Percentiles rank a stretch among this genome's conserved stretches.
phyloP scores from a whole-genome alignment of 2,329 filamentous ascomycete species.

The Colletotrichum horii region DNA sequence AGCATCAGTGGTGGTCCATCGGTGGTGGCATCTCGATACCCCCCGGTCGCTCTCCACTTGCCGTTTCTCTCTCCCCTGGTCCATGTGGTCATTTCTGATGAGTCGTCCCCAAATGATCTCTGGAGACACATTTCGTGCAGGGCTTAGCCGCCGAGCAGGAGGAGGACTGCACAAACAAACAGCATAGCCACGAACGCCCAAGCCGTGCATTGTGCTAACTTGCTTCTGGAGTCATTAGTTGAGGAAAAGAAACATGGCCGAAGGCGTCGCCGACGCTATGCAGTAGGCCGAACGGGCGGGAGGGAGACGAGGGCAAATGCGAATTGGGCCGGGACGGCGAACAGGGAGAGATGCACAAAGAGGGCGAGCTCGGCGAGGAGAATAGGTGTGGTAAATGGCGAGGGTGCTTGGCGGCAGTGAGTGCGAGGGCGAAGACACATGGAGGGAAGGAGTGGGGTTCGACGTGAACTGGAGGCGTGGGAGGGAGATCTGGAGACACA shows the following conservation, averaged over 20 bases:
- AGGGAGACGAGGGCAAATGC: not conserved
- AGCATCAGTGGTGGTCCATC: not conserved
- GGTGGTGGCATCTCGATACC: not conserved
- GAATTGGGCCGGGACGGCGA: not conserved
- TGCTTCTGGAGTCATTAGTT: not conserved
- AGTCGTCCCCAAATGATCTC: not conserved
- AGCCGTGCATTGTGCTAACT: not conserved
- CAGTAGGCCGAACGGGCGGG: not conserved
- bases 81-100: not conserved
- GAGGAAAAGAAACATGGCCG: not conserved
- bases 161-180: not conserved
- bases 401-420: not conserved
- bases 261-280: conserved; percentile 9
- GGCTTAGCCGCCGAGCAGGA: not conserved
- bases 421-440: not conserved
- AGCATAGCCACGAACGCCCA: conserved; percentile 8
- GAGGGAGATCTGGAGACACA: not conserved
- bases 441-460: conserved; percentile 7
- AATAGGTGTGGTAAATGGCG: not conserved
- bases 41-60: conserved; percentile 1
- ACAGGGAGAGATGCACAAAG: not conserved
- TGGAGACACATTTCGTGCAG: not conserved
- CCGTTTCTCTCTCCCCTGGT: not conserved
- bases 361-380: not conserved
- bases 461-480: not conserved